Evolutionary conservation across 805 yeast species (phyloP).

Genomic region (Spathaspora boniae): DNA sequence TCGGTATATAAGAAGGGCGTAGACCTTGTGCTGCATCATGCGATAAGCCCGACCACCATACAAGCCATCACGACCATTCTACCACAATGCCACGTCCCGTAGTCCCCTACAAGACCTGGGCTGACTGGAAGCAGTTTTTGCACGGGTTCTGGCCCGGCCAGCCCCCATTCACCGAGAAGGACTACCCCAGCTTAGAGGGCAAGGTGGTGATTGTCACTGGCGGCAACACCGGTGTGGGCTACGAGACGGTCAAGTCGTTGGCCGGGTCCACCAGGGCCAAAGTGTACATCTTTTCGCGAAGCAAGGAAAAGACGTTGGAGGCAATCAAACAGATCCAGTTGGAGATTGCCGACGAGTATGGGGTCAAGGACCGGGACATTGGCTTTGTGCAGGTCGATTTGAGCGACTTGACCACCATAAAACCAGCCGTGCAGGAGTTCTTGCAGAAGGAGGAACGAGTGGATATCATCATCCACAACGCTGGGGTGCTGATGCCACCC

Average conservation of each 20-base stretch:
- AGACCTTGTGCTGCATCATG: too few relatives aligned
- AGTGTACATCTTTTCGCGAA: constrained; percentile 36
- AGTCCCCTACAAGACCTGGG: constrained; percentile 5
- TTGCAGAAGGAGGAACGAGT: constrained; percentile 11
- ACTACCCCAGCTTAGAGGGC: constrained; percentile 30
- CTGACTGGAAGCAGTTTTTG: constrained; percentile 6
- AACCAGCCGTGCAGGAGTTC: constrained; percentile 31
- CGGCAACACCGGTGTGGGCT: constrained; percentile 33
- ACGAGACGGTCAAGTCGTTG: constrained; percentile 28
- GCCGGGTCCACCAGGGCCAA: constrained; percentile 26
- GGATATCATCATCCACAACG: constrained; percentile 22
- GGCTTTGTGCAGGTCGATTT: constrained; percentile 20
- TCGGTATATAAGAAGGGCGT: too few relatives aligned
- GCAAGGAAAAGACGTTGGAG: constrained; percentile 22
- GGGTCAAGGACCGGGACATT: constrained; percentile 8
- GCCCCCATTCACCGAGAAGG: constrained; percentile 9
- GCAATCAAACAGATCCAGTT: constrained; percentile 23
- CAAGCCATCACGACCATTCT: too few relatives aligned
- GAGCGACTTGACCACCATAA: constrained; percentile 40
- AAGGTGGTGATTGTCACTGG: constrained; percentile 41
- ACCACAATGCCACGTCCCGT: too few relatives aligned
- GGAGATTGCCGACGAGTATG: constrained; percentile 17
- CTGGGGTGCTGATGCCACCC: constrained; percentile 28
- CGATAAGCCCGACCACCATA: too few relatives aligned
- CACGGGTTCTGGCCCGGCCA: constrained; percentile 11